Base-by-base conservation (phyloP, 371 early-diverging fungal genomes). In the Mucor piriformis region DNA sequence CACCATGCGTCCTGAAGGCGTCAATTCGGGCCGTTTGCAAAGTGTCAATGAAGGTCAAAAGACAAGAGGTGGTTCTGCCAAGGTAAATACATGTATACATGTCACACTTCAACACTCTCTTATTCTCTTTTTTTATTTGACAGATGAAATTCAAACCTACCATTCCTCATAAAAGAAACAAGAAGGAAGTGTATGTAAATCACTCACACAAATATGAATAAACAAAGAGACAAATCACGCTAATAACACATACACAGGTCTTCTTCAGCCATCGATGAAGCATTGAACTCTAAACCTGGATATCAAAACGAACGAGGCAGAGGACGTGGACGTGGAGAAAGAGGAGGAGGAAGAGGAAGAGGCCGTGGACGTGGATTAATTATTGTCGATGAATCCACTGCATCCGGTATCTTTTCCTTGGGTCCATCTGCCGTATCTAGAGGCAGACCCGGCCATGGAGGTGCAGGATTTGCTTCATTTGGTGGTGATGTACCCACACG, bases 91-190 rank as follows among this genome's bases (percentile, higher is more conserved):
- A 21, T n/a, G 3, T 29, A 20, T 8, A 18, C 18, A 15, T 7
- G 6, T 15, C 12, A 18, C 3, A 53, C 43, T 4, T 16, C 5
- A 37, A 43, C 3, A 6, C 46, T 24, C 15, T n/a, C 38, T 6
- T 5, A 15, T n/a, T n/a, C 5, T 3, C 38, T 38, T 38, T 38
- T 25, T 7, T 12, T n/a, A n/a, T 29, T 24, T 13, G 24, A 33
- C 71, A 85, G 83, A 74, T 83, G 74, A 86, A 86, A 70, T 88
- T 88, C 59, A 79, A 82, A 50, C 88, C 88, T 13, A 86, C 83
- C 0, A 71, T 88, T 16, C 86, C 88, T 2, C 57, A 79, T 1
- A 83, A 77, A 58, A 76, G 87, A 66, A 83, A 81, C 57, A 85
- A 85, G 67, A 84, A 84, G 67, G 84, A 82, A 70, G 78, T 76